A percentile compares a stretch with the other conserved stretches of the same genome.
These are phyloP conservation scores for Colletotrichum truncatum DNA, from an alignment of 2,329 filamentous ascomycete genomes.

Conservation along the genomic window DNA sequence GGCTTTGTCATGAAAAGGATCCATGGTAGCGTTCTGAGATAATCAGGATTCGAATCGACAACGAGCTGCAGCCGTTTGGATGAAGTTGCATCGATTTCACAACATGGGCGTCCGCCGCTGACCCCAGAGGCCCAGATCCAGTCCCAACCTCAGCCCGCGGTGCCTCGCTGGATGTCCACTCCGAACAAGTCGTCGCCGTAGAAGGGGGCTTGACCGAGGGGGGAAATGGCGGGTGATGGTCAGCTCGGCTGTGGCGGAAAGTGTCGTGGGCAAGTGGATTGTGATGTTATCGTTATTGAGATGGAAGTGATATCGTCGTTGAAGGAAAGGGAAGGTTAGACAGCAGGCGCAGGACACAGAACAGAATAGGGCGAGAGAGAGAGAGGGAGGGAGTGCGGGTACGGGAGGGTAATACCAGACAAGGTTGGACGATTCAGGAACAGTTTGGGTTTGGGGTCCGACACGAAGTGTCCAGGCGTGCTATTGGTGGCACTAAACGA, in stretches of 20 bases:
- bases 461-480: conserved; percentile 17
- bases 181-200: conserved; percentile 16
- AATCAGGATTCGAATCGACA: conserved; percentile 12
- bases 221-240: neutral
- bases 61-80: conserved; percentile 8
- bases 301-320: neutral
- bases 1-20: conserved; percentile 47
- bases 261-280: neutral
- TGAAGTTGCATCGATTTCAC: conserved; percentile 11
- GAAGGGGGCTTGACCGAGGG: neutral
- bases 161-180: conserved; percentile 2
- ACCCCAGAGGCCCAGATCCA: conserved; percentile 26
- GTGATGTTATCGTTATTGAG: neutral
- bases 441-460: conserved; percentile 31
- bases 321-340: neutral
- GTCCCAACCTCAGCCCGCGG: conserved; percentile 6
- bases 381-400: conserved; percentile 18
- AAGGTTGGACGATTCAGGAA: conserved; percentile 32
- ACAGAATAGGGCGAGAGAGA: neutral
- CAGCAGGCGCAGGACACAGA: neutral
- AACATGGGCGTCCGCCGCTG: conserved; percentile 25
- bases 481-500: conserved; percentile 18
- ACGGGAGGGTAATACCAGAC: conserved; percentile 27
- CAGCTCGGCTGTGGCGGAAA: neutral
- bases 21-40: conserved; percentile 45